phyloP scores from a whole-genome alignment of 129 eudicot genomes.

The Flaveria ramosissima region DNA sequence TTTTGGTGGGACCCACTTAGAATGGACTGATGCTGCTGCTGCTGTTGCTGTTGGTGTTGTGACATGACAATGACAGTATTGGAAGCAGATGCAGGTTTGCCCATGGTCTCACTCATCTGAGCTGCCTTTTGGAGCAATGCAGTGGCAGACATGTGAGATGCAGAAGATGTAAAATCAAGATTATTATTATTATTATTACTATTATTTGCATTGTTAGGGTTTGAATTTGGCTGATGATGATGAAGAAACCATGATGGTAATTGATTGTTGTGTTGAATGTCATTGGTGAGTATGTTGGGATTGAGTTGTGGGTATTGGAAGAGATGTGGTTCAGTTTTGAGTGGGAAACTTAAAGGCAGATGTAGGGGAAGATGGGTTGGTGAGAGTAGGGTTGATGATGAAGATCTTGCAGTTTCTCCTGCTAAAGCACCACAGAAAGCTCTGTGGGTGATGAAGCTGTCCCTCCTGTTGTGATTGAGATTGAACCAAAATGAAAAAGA shows the following conservation, averaged over 20 bases:
- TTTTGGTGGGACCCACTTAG: constrained; percentile 41
- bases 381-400: constrained; percentile 37
- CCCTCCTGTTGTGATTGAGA: constrained; percentile 57
- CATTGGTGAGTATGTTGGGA: constrained; percentile 30
- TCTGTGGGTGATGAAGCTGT: constrained; percentile 80
- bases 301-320: constrained; percentile 37
- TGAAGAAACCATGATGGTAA: constrained; percentile 38
- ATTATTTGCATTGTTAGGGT: constrained; percentile 34
- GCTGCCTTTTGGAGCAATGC: constrained; percentile 77
- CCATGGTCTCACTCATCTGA: constrained; percentile 70
- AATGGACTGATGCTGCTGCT: constrained; percentile 43
- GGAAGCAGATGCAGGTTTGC: constrained; percentile 40
- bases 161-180: constrained; percentile 19
- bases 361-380: constrained; percentile 37
- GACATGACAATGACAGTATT: constrained; percentile 37
- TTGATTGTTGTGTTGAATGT: constrained; percentile 30
- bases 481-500: constrained; percentile 37
- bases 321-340: constrained; percentile 50
- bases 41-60: constrained; percentile 35
- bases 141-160: constrained; percentile 70
- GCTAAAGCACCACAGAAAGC: constrained; percentile 80
- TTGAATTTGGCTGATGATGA: constrained; percentile 40
- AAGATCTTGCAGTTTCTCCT: constrained; percentile 60
- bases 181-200: constrained; percentile 5
- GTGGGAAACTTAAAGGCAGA: constrained; percentile 38